Percentiles rank a stretch among this genome's conserved stretches.
phyloP scores from a whole-genome alignment of 1,284 basidiomycete genomes.

The Phellopilus nigrolimitatus region DNA sequence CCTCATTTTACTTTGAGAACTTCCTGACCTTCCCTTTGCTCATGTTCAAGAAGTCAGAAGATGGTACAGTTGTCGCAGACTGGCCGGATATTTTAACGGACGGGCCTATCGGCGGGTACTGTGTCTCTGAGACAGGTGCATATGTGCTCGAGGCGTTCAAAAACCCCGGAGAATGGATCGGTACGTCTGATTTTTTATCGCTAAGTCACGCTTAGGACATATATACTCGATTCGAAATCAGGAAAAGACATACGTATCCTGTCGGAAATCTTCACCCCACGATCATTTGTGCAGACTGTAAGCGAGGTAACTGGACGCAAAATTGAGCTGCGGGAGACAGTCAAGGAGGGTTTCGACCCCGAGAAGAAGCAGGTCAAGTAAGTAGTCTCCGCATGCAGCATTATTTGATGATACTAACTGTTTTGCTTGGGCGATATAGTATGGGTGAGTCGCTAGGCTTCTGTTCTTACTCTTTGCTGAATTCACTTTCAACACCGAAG shows the following conservation, averaged over 20 bases:
- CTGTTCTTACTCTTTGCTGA: too few relatives aligned
- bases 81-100: conserved; percentile 13
- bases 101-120: conserved; percentile 14
- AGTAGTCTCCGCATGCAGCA: too few relatives aligned
- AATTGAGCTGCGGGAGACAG: conserved; percentile 5
- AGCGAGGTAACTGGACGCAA: conserved; percentile 7
- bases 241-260: conserved; percentile 17
- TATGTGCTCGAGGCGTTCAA: conserved; percentile 21
- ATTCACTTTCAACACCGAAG: too few relatives aligned
- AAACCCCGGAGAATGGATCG: conserved; percentile 20
- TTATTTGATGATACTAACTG: too few relatives aligned
- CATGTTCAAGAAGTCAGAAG: background rate
- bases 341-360: conserved; percentile 1
- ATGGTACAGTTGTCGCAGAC: conserved; percentile 9
- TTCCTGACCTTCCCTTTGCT: conserved; percentile 10
- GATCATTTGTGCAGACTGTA: conserved; percentile 1
- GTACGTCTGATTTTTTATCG: conserved; percentile 4
- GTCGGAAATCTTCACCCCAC: conserved; percentile 15
- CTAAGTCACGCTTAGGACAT: background rate
- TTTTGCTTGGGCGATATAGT: too few relatives aligned
- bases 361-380: conserved; percentile 1
- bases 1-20: conserved; percentile 26
- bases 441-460: too few relatives aligned
- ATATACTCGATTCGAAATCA: background rate
- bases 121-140: conserved; percentile 15